Conservation (phyloP, 176 grass and related monocot species). For the Neostapfia colusana region DNA sequence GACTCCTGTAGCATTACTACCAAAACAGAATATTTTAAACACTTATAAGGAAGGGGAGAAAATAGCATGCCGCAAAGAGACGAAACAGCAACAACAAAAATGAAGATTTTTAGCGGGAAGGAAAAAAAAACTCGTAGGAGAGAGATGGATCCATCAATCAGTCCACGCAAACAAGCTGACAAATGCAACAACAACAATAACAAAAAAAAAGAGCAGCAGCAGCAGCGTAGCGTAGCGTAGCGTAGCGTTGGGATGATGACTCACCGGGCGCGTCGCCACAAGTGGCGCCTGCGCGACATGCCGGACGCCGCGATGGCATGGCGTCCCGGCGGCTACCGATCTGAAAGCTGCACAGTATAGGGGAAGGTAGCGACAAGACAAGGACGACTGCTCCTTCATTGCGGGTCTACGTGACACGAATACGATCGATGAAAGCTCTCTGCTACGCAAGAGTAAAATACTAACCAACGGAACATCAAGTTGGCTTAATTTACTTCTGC, state of each 20-base stretch:
- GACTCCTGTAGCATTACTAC: not conserved
- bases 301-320: constrained; percentile 14
- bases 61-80: not conserved
- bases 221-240: not conserved
- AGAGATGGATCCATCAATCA: not conserved
- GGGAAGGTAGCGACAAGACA: constrained; percentile 49
- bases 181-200: not conserved
- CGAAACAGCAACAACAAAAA: not conserved
- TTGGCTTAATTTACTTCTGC: not conserved
- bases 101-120: not conserved
- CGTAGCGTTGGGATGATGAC: constrained; percentile 29
- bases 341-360: constrained; percentile 23
- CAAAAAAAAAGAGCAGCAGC: too few relatives aligned
- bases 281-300: constrained; percentile 42
- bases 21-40: not conserved
- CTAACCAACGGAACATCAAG: not conserved
- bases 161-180: constrained; percentile 8
- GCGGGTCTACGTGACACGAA: constrained; percentile 28
- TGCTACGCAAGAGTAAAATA: not conserved
- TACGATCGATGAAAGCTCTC: constrained; percentile 28
- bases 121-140: not conserved
- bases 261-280: constrained; percentile 19
- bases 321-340: constrained; percentile 8
- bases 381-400: constrained; percentile 22
- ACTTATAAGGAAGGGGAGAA: not conserved